These are phyloP conservation scores for Venturia nashicola DNA, from an alignment of 2,329 filamentous ascomycete species.

Conservation along the genomic window DNA sequence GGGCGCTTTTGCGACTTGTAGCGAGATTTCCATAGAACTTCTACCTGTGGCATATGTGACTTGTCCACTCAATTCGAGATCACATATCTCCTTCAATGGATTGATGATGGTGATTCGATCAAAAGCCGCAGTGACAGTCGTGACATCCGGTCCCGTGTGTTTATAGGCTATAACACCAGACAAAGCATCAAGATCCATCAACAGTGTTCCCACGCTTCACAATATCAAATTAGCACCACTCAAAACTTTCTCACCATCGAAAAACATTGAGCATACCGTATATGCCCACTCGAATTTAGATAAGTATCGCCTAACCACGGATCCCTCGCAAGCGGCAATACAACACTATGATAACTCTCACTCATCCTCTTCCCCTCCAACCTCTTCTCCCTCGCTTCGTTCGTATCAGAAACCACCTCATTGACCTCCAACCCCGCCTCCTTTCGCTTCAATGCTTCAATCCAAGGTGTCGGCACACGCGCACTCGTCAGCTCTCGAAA, in stretches of 20 bases:
- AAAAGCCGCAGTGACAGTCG: slow-evolving; percentile 51
- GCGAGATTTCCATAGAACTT: slow-evolving; percentile 61
- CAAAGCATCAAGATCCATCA: slow-evolving; percentile 71
- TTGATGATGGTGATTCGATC: slow-evolving; percentile 56
- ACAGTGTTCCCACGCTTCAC: slow-evolving; percentile 49
- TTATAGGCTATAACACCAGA: slow-evolving; percentile 65
- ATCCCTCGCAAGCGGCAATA: slow-evolving; percentile 58
- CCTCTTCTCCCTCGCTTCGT: slow-evolving; percentile 33
- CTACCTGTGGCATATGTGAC: slow-evolving; percentile 62
- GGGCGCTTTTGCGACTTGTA: slow-evolving; percentile 58
- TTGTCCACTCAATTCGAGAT: slow-evolving; percentile 58
- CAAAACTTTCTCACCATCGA: too few species aligned
- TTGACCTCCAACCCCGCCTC: slow-evolving; percentile 18
- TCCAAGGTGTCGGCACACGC: slow-evolving; percentile 54
- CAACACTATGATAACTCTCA: slow-evolving; percentile 57
- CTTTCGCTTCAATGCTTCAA: slow-evolving; percentile 49
- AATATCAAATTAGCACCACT: background rate
- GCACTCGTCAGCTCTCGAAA: slow-evolving; percentile 46
- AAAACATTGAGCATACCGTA: slow-evolving; percentile 34
- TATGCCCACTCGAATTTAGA: slow-evolving; percentile 62
- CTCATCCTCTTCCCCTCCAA: slow-evolving; percentile 56
- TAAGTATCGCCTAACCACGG: slow-evolving; percentile 70
- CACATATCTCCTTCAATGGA: slow-evolving; percentile 64
- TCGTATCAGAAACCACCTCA: background rate
- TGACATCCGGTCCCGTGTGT: slow-evolving; percentile 48